Evolutionary conservation across 177 flowering plant genomes (phyloP).

Genomic region (Vitis hybrid): DNA sequence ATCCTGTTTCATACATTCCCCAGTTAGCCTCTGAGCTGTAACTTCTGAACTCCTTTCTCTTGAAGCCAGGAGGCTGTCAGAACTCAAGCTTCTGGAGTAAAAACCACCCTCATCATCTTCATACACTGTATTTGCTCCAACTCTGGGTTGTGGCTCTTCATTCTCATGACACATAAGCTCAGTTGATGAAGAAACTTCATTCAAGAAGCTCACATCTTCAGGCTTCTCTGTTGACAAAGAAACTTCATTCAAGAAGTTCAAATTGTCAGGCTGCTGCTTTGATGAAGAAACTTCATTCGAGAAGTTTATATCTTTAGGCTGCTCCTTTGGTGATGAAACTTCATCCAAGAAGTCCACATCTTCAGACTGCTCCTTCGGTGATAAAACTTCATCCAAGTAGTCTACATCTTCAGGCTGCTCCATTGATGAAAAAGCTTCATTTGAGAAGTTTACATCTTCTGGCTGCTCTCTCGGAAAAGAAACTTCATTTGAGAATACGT

Average conservation of each 20-base stretch:
- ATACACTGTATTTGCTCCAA: slow-evolving; percentile 12
- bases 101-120: slow-evolving; percentile 14
- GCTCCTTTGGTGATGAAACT: slow-evolving; percentile 1
- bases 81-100: slow-evolving; percentile 10
- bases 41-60: slow-evolving; percentile 6
- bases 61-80: slow-evolving; percentile 8
- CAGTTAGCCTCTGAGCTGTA: slow-evolving; percentile 8
- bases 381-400: slow-evolving; percentile 5
- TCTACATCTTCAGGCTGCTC: slow-evolving; percentile 2
- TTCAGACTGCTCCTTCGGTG: not conserved
- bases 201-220: slow-evolving; percentile 9
- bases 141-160: slow-evolving; percentile 15
- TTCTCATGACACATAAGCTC: slow-evolving; percentile 23
- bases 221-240: slow-evolving; percentile 18
- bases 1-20: slow-evolving; percentile 20
- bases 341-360: slow-evolving; percentile 5
- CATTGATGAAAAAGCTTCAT: not conserved
- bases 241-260: slow-evolving; percentile 11
- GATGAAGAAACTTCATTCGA: slow-evolving; percentile 9
- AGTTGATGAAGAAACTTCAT: slow-evolving; percentile 21
- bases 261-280: slow-evolving; percentile 15
- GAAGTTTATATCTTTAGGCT: slow-evolving; percentile 1
- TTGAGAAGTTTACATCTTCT: not conserved
- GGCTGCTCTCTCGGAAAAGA: not conserved
- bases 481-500: not conserved